phyloP scores from a whole-genome alignment of 768 basidiomycete species.

The Mycena floridula region DNA sequence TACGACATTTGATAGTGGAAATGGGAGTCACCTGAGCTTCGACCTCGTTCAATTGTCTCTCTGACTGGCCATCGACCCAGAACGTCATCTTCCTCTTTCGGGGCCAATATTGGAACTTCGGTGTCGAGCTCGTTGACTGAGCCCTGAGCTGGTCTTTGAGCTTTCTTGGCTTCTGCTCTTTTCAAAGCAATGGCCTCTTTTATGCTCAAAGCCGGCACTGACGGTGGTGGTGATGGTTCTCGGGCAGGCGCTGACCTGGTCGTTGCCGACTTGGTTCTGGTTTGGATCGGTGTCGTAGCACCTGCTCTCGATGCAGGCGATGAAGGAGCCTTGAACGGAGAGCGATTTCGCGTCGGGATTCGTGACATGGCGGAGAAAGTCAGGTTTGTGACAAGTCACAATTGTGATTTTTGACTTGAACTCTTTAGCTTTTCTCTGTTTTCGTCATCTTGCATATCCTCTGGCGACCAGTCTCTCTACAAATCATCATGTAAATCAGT shows the following conservation, averaged over 20 bases:
- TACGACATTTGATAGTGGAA: conserved; percentile 18
- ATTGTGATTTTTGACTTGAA: too few species aligned
- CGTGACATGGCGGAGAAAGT: too few species aligned
- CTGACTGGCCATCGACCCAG: conserved; percentile 62
- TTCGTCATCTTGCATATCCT: too few species aligned
- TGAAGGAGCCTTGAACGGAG: conserved; percentile 19
- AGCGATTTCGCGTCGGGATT: conserved; percentile 10
- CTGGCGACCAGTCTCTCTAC: too few species aligned
- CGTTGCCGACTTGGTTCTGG: conserved; percentile 26
- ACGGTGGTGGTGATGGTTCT: conserved; percentile 17
- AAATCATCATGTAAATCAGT: too few species aligned
- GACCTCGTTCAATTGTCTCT: conserved; percentile 73
- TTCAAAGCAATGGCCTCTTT: conserved; percentile 77
- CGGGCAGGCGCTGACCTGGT: conserved; percentile 22
- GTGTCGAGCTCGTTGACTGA: too few species aligned
- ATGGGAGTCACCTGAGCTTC: conserved; percentile 60
- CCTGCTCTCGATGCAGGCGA: background rate
- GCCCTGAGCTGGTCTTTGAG: conserved; percentile 15
- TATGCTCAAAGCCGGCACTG: conserved; percentile 38
- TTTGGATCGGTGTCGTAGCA: conserved; percentile 9
- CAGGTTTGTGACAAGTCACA: too few species aligned
- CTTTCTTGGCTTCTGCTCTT: conserved; percentile 73
- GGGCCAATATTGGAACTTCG: conserved; percentile 25
- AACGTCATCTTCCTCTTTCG: conserved; percentile 38
- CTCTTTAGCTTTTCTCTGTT: too few species aligned